phyloP scores from a whole-genome alignment of 129 eudicot genomes.

The Flaveria ramosissima region DNA sequence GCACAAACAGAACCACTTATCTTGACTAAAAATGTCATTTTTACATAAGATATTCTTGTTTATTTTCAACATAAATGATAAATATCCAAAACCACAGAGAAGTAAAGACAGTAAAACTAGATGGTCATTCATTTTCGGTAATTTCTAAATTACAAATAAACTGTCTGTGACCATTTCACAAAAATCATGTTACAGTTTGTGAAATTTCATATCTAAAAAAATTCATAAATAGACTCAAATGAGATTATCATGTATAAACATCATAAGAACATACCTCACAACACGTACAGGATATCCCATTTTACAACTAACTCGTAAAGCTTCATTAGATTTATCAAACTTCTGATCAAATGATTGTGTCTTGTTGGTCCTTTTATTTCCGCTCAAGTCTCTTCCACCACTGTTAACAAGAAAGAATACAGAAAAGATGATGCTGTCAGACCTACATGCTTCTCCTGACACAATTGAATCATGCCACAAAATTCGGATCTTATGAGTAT shows the following conservation, averaged over 20 bases:
- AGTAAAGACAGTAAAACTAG: background rate
- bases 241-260: background rate
- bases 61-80: background rate
- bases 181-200: background rate
- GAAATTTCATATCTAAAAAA: background rate
- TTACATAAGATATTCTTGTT: background rate
- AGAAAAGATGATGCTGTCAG: background rate
- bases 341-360: slow-evolving; percentile 83
- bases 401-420: slow-evolving; percentile 38
- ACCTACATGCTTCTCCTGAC: background rate
- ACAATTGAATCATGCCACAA: slow-evolving; percentile 2
- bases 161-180: background rate
- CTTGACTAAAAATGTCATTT: background rate
- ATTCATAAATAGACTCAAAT: background rate
- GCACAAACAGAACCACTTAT: background rate
- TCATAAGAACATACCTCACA: slow-evolving; percentile 56
- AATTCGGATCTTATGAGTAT: background rate
- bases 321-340: slow-evolving; percentile 66
- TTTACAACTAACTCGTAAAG: slow-evolving; percentile 78
- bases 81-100: background rate
- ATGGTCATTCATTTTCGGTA: background rate
- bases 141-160: background rate
- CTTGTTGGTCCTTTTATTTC: slow-evolving; percentile 92
- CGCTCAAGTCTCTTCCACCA: slow-evolving; percentile 92
- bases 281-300: slow-evolving; percentile 95